A percentile compares a stretch with the other conserved stretches of the same genome.
Conservation (phyloP, 441 rosid species). For the Kokia cookei region DNA sequence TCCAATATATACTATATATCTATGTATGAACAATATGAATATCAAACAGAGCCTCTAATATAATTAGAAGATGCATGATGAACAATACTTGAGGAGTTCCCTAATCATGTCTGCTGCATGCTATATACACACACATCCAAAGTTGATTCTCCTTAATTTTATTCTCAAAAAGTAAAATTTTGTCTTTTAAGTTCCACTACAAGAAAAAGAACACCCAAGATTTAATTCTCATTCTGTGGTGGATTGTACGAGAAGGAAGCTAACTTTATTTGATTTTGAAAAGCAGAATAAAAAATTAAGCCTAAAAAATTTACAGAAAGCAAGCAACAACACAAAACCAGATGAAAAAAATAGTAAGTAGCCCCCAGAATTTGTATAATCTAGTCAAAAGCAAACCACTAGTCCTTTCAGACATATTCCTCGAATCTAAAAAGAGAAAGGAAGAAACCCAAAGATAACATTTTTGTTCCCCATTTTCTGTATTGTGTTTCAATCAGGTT, state of each 20-base stretch:
- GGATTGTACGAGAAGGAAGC: not conserved
- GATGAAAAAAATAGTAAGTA: not conserved
- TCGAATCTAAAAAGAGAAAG: not conserved
- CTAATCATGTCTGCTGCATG: too few species aligned
- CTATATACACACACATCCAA: too few species aligned
- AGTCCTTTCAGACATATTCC: not conserved
- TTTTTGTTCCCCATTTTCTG: too few species aligned
- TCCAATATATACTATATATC: too few species aligned
- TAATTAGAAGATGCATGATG: too few species aligned
- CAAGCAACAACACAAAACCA: not conserved
- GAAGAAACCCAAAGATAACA: not conserved
- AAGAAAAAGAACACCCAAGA: not conserved
- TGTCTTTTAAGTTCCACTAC: not conserved
- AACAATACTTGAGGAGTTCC: too few species aligned
- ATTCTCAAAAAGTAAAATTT: not conserved
- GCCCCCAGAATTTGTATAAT: not conserved
- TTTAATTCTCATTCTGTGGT: not conserved
- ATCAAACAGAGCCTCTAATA: too few species aligned
- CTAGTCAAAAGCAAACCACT: not conserved
- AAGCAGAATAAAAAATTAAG: not conserved
- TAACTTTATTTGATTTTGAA: not conserved
- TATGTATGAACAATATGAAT: too few species aligned
- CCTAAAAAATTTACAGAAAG: not conserved
- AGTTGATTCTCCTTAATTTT: not conserved
- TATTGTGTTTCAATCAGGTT: too few species aligned